Conservation (phyloP, 345 rosid genomes). For the Mallotus nudiflorus region DNA sequence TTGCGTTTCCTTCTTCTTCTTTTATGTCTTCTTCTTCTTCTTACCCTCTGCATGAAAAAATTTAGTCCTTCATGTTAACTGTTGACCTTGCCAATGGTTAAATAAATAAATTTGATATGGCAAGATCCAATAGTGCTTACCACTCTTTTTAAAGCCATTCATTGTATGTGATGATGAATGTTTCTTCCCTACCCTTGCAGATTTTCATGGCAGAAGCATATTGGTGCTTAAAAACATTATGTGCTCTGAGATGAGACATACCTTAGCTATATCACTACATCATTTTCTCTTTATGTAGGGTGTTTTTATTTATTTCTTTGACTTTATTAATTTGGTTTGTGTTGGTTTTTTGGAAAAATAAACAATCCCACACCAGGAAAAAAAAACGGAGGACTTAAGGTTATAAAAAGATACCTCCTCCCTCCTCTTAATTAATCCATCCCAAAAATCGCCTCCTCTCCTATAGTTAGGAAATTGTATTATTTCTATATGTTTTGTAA, state of each 20-base stretch:
- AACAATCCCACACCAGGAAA: too few species aligned
- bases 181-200: conserved; percentile 47
- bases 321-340: conserved; percentile 13
- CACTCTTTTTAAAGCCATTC: conserved; percentile 23
- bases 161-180: conserved; percentile 38
- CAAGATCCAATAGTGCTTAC: conserved; percentile 19
- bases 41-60: too few species aligned
- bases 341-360: not conserved
- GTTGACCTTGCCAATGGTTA: too few species aligned
- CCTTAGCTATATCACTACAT: conserved; percentile 42
- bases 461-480: too few species aligned
- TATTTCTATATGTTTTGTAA: too few species aligned
- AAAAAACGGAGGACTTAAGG: too few species aligned
- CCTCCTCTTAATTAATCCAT: too few species aligned
- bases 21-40: too few species aligned
- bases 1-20: too few species aligned
- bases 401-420: too few species aligned
- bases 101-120: conserved; percentile 27
- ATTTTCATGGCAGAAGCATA: conserved; percentile 49
- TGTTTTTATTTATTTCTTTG: conserved; percentile 22
- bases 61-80: too few species aligned
- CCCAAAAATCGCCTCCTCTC: too few species aligned
- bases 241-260: conserved; percentile 48
- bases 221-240: conserved; percentile 42
- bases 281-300: conserved; percentile 39